Conservation (phyloP, 129 eudicot genomes). For the Flaveria robusta region DNA sequence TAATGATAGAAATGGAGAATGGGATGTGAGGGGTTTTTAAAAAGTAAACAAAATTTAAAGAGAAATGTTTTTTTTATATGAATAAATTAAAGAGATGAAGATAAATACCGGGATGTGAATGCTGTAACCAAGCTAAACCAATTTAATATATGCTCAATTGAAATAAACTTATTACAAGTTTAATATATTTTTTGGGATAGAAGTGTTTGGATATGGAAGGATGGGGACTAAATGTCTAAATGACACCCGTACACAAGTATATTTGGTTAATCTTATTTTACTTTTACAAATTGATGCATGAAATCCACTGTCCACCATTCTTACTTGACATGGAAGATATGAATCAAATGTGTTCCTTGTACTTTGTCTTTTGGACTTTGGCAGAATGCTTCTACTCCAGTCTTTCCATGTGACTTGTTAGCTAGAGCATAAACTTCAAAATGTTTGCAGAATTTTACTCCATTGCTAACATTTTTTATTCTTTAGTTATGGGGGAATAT, state of each 20-base stretch:
- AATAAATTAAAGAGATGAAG: too few relatives aligned
- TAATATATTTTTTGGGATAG: not conserved
- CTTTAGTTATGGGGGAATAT: too few relatives aligned
- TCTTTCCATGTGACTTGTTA: conserved; percentile 33
- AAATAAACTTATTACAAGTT: not conserved
- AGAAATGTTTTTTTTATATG: too few relatives aligned
- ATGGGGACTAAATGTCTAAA: not conserved
- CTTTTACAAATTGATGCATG: conserved; percentile 6
- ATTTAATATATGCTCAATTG: too few relatives aligned
- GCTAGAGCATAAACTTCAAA: too few relatives aligned
- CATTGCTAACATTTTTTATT: not conserved
- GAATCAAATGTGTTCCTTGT: conserved; percentile 22
- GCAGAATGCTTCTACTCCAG: conserved; percentile 18
- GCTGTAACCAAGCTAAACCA: too few relatives aligned
- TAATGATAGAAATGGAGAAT: too few relatives aligned
- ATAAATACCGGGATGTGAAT: too few relatives aligned
- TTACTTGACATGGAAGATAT: conserved; percentile 23
- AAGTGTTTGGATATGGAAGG: not conserved
- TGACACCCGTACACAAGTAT: not conserved
- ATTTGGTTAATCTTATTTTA: not conserved
- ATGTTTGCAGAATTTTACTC: not conserved
- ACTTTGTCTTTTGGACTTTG: conserved; percentile 25
- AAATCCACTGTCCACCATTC: not conserved
- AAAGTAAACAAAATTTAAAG: too few relatives aligned
- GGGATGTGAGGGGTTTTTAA: too few relatives aligned